phyloP scores from a whole-genome alignment of 2,329 filamentous ascomycete species.

The Fusarium chlamydosporum region DNA sequence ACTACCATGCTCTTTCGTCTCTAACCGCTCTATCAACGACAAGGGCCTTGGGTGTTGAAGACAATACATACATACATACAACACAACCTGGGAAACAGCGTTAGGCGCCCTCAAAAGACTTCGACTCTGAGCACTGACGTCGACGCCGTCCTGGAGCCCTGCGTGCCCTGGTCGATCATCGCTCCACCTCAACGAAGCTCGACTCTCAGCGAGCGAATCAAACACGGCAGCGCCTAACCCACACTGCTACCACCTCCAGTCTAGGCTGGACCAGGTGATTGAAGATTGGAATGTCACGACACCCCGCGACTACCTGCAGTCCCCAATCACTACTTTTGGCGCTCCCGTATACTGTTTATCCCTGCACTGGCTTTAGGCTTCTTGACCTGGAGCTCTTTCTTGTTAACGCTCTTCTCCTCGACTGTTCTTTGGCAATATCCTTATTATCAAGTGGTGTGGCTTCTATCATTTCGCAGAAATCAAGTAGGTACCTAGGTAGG shows the following conservation, averaged over 20 bases:
- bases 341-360: conserved; percentile 44
- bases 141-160: conserved; percentile 44
- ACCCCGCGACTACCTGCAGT: conserved; percentile 47
- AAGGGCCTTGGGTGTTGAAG: conserved; percentile 28
- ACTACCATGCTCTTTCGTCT: conserved; percentile 23
- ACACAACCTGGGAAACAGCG: conserved; percentile 7
- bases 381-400: conserved; percentile 27
- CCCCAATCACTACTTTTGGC: conserved; percentile 48
- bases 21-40: conserved; percentile 40
- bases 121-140: conserved; percentile 48
- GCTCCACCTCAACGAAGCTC: conserved; percentile 48
- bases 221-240: conserved; percentile 54
- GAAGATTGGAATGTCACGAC: conserved; percentile 52
- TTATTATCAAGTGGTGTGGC: neutral
- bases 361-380: conserved; percentile 38
- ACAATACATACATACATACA: conserved; percentile 11
- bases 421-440: neutral
- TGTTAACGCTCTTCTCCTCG: conserved; percentile 12
- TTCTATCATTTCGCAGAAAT: neutral
- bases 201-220: conserved; percentile 53
- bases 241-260: conserved; percentile 48
- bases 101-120: conserved; percentile 37
- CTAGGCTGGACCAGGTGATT: conserved; percentile 49
- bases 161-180: conserved; percentile 53
- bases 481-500: no score